Evolutionary conservation across 176 grass and related monocot genomes (phyloP).

Genomic region (Neostapfia colusana): DNA sequence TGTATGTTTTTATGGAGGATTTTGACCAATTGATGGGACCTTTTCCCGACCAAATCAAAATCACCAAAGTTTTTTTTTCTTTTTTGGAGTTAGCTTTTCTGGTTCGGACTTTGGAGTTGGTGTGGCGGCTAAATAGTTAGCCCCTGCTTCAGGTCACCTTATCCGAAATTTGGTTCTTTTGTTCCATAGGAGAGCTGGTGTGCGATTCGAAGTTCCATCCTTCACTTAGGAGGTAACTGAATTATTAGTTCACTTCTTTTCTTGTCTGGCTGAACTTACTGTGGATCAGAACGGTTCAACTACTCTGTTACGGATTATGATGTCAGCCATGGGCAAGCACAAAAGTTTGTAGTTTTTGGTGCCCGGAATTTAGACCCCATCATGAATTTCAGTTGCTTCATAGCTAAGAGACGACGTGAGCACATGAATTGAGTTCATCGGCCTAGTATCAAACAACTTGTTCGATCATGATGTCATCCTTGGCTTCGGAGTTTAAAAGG

Average conservation of each 20-base stretch:
- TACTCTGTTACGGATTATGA: background rate
- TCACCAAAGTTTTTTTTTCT: background rate
- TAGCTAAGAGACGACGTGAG: background rate
- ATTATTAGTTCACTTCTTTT: background rate
- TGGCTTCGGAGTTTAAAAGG: background rate
- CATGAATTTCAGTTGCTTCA: background rate
- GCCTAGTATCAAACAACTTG: constrained; percentile 1
- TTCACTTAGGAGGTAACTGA: background rate
- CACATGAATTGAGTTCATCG: constrained; percentile 6
- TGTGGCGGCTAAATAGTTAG: background rate
- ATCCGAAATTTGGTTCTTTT: background rate
- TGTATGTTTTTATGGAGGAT: background rate
- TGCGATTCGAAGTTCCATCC: constrained; percentile 8
- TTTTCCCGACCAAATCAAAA: background rate
- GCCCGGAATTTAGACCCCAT: background rate
- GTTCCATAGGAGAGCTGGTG: background rate
- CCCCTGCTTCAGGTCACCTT: background rate
- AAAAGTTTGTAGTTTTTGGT: background rate
- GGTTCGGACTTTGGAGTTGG: background rate
- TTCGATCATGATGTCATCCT: constrained; percentile 33
- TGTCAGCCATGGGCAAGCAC: background rate
- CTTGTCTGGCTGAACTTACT: constrained; percentile 1
- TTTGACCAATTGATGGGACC: background rate
- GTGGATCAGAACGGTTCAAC: background rate
- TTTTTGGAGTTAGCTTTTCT: background rate